These are phyloP conservation scores for Boletellus emodensis DNA, from an alignment of 768 basidiomycete species.

Conservation along the genomic window DNA sequence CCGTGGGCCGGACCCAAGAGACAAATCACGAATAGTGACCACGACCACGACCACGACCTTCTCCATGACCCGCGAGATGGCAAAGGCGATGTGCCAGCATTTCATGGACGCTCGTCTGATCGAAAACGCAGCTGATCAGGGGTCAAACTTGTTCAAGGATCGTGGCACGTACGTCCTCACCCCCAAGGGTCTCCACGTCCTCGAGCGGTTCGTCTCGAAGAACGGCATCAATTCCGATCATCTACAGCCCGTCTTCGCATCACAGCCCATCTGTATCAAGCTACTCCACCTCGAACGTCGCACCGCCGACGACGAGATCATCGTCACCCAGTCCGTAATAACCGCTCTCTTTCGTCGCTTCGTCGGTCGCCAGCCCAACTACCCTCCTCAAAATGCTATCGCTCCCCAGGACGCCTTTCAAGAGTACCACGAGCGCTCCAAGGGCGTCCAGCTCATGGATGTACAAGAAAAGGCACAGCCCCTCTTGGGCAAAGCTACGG, in stretches of 20 bases:
- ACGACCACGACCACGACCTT: conserved; percentile 99
- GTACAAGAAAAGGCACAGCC: conserved; percentile 63
- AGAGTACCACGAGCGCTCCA: conserved; percentile 76
- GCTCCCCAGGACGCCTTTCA: conserved; percentile 58
- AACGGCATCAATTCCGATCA: conserved; percentile 97
- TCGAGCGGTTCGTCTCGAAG: conserved; percentile 99
- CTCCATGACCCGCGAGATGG: conserved; percentile 99
- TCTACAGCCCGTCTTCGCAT: conserved; percentile 81
- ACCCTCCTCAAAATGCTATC: conserved; percentile 44
- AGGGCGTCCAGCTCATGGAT: conserved; percentile 68
- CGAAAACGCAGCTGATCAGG: conserved; percentile 91
- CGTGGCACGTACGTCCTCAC: conserved; percentile 94
- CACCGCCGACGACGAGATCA: conserved; percentile 92
- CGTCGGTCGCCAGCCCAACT: conserved; percentile 82
- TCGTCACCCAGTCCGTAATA: conserved; percentile 90
- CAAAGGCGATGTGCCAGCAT: conserved; percentile 99
- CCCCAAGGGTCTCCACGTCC: conserved; percentile 95
- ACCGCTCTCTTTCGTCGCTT: conserved; percentile 96
- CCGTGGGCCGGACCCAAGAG: conserved; percentile 96
- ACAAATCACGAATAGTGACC: conserved; percentile 96
- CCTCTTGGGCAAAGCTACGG: conserved; percentile 42
- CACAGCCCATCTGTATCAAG: conserved; percentile 96
- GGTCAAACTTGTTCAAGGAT: conserved; percentile 91
- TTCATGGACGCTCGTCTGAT: conserved; percentile 99
- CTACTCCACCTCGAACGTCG: conserved; percentile 94